Base-by-base conservation (phyloP, 2,329 filamentous ascomycete species). In the Trichoderma asperellum region DNA sequence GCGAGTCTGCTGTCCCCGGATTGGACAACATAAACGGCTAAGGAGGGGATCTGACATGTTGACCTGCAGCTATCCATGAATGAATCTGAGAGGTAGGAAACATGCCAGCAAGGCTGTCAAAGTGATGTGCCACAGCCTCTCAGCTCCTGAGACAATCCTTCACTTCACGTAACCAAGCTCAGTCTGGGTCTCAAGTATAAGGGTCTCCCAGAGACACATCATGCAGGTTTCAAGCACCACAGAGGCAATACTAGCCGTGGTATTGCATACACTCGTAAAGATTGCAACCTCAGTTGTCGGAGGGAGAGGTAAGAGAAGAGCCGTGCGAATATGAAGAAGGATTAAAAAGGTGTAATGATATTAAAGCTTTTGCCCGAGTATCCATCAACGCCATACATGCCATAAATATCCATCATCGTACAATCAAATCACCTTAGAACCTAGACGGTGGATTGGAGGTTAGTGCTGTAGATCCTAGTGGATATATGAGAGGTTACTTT, bases 341-440 rank as follows among this genome's bases (percentile, higher is more conserved):
- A 57, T 47, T 57, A 68, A 61, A 24, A 64, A 70, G 55, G 68
- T 56, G 58, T 63, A 70, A 61, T 60, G 55, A 70, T 68, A 70
- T 68, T 68, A 70, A 52, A 67, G 55, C 27, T 43, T 70, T 70
- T 58, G 58, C 61, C 68, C 37, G 37, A 64, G 66, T 71, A 68
- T 70, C 66, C 69, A 24, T 66, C 32, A 72, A 57, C 55, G 72
- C 70, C 69, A 61, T 73, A 67, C 68, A 72, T 73, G 69, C 71
- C 70, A 61, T 60, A 64, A 52, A 43, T 43, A 43, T 29, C 57
- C 58, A 53, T 49, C 37, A 59, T 68, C 59, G 63, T 67, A 65
- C 61, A 65, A 47, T 47, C 43, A 47, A 56, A 71, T 79, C 29
- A 12, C 55, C 53, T 67, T 74, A 81, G 75, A 81, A 81, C 74